Percentiles rank a stretch among this genome's conserved stretches.
Evolutionary conservation across 306 rosid genomes (phyloP).

Genomic region (Luffa acutangula): DNA sequence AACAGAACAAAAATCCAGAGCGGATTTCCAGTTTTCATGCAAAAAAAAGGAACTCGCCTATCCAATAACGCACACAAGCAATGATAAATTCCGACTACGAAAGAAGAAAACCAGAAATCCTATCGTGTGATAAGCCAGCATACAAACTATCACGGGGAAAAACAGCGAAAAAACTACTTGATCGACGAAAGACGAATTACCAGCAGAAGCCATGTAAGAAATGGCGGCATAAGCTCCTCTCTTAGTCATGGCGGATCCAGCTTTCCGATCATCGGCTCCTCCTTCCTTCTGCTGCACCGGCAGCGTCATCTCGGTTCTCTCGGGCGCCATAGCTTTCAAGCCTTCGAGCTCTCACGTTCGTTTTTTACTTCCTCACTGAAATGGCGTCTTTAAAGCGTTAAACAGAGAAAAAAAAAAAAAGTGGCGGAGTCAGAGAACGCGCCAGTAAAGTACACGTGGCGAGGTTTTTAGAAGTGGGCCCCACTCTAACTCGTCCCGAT

Average conservation of each 20-base stretch:
- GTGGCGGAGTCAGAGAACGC: neutral
- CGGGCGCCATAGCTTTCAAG: constrained; percentile 5
- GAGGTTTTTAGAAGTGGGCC: neutral
- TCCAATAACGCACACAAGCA: neutral
- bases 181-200: constrained; percentile 19
- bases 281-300: constrained; percentile 22
- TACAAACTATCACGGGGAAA: neutral
- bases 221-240: constrained; percentile 56
- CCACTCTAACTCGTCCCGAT: neutral
- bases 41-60: neutral
- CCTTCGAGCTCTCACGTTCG: neutral
- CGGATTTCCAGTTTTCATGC: neutral
- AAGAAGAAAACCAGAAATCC: neutral
- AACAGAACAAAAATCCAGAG: neutral
- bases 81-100: neutral
- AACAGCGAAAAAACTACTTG: neutral
- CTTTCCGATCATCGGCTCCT: constrained; percentile 7
- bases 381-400: neutral
- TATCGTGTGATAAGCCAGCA: neutral
- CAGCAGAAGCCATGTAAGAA: constrained; percentile 63
- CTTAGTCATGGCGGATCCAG: constrained; percentile 34
- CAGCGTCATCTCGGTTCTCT: constrained; percentile 14
- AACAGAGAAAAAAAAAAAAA: neutral
- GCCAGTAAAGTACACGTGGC: neutral
- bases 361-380: neutral